phyloP scores from a whole-genome alignment of 2,329 filamentous ascomycete genomes.

The Sphaceloma murrayae region DNA sequence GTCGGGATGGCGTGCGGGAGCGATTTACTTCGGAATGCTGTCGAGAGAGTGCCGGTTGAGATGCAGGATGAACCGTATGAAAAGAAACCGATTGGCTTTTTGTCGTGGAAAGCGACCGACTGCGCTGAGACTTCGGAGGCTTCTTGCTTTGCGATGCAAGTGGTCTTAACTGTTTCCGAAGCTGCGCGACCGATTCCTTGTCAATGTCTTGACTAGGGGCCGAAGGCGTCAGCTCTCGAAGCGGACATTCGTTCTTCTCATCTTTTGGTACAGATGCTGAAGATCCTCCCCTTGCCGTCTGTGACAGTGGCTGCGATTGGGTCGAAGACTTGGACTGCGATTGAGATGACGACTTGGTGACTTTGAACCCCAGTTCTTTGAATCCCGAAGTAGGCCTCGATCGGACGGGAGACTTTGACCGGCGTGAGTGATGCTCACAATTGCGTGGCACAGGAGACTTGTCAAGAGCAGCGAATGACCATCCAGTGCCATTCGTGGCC shows the following conservation, averaged over 20 bases:
- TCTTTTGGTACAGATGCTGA: no score
- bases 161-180: no score
- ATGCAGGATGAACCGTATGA: neutral
- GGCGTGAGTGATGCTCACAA: no score
- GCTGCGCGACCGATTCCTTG: no score
- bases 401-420: no score
- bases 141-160: neutral
- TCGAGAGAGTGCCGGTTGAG: neutral
- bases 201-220: no score
- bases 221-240: no score
- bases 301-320: neutral
- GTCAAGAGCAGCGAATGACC: constrained; percentile 10
- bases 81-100: no score
- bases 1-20: constrained; percentile 4
- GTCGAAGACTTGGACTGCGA: constrained; percentile 2
- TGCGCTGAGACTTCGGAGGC: neutral
- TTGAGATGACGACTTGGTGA: constrained; percentile 9
- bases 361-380: constrained; percentile 14
- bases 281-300: no score
- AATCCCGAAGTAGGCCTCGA: neutral
- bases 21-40: constrained; percentile 6
- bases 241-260: no score
- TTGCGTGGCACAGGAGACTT: no score
- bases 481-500: neutral
- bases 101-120: neutral